A percentile compares a stretch with the other conserved stretches of the same genome.
phyloP scores from a whole-genome alignment of 169 alveolate species.

The Eimeria necatrix region DNA sequence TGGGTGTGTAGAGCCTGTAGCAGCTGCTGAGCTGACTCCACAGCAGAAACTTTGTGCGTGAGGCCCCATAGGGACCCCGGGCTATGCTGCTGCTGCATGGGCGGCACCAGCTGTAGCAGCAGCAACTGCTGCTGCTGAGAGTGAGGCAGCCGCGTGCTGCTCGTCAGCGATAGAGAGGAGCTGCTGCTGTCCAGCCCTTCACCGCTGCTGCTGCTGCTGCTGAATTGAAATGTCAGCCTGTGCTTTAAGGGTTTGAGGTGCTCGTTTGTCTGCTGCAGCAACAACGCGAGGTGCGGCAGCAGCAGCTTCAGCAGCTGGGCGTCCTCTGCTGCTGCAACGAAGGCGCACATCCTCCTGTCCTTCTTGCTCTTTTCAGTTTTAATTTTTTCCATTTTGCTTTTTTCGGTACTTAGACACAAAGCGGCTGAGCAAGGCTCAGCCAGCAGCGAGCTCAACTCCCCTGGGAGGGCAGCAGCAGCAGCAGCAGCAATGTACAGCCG shows the following conservation, averaged over 20 bases:
- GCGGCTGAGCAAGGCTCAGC: not conserved
- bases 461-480: slow-evolving; percentile 58
- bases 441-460: not conserved
- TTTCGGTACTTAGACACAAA: no score
- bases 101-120: slow-evolving; percentile 14
- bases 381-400: not conserved
- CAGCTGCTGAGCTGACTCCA: slow-evolving; percentile 23
- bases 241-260: not conserved
- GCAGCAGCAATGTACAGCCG: slow-evolving; percentile 55
- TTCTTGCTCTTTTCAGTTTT: not conserved
- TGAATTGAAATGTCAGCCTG: not conserved
- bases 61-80: slow-evolving; percentile 73
- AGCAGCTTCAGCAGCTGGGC: slow-evolving; percentile 48
- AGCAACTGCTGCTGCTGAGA: slow-evolving; percentile 30
- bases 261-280: slow-evolving; percentile 13
- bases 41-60: slow-evolving; percentile 45
- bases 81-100: slow-evolving; percentile 62
- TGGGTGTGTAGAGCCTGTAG: not conserved
- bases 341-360: not conserved
- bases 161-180: not conserved
- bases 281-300: slow-evolving; percentile 28
- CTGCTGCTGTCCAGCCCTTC: not conserved
- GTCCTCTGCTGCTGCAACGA: slow-evolving; percentile 24
- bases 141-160: not conserved
- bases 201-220: not conserved